Base-by-base conservation (phyloP, 2,329 filamentous ascomycete genomes). In the Trichoderma oligosporum region DNA sequence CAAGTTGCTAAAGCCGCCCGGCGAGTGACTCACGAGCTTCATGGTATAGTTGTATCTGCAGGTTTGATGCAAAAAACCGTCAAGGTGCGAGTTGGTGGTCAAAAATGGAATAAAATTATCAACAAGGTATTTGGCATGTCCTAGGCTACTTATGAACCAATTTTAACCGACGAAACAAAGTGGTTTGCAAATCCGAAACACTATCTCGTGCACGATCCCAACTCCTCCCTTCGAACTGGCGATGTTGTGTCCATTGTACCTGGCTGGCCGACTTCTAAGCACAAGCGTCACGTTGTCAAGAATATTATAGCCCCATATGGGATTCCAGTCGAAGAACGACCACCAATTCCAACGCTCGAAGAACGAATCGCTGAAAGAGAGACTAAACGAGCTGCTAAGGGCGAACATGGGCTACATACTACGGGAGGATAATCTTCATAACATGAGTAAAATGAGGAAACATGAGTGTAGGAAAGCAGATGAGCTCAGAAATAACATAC, bases 31-130 rank as follows among this genome's bases (percentile, higher is more conserved):
- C 77, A 78, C 59, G 78, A 83, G 66, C 69, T 84, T 57, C 78
- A 80, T 60, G 88, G 87, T 61, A 83, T 93, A 38, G 89, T 93
- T 22, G 82, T 92, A 48, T 90, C 88, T 39, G 84, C 88, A 6
- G 89, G 89, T 18, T 79, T 86, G 59, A 91, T 91, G 86, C 74
- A 84, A 59, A 89, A 86, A 73, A 91, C 88, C 2, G 87, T 91
- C 57, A 91, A 89, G 73, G 89, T 92, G 61, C 82, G 85, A 63
- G 79, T 92, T 12, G 85, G 87, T 51, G 82, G 80, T 12, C 82
- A 85, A 68, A 81, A 83, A 68, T 93, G 87, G 86, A 88, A 92
- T 69, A 80, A 79, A 59, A 78, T 81, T 61, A 81, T 93, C 55
- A 80, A 85, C 69, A 93, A 93, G 79, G 88, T 89, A 70, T 54